Conservation (phyloP, 805 yeast species). For the Naumovozyma dairenensis region DNA sequence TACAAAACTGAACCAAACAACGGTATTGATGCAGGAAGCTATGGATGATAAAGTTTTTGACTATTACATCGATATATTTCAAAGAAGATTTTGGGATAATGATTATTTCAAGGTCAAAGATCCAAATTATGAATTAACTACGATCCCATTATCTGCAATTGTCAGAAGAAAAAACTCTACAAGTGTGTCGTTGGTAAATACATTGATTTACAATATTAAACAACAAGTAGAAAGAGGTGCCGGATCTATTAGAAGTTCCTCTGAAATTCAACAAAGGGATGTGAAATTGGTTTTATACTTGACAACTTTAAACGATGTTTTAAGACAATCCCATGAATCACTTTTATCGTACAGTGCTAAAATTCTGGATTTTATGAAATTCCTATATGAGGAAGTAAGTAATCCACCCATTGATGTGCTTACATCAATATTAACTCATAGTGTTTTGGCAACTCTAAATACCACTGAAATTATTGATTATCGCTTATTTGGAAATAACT, state of each 20-base stretch:
- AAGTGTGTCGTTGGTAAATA: conserved; percentile 19
- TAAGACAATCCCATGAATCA: conserved; percentile 54
- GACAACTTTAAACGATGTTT: conserved; percentile 56
- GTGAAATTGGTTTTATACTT: conserved; percentile 63
- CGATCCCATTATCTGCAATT: conserved; percentile 63
- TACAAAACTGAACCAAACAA: conserved; percentile 34
- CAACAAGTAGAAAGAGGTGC: conserved; percentile 73
- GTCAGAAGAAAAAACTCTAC: conserved; percentile 43
- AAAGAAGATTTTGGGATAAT: conserved; percentile 34
- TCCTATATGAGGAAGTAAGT: conserved; percentile 23
- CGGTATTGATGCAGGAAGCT: conserved; percentile 47
- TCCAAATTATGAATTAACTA: conserved; percentile 55
- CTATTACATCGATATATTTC: conserved; percentile 32
- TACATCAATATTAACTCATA: conserved; percentile 55
- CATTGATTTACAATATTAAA: conserved; percentile 36
- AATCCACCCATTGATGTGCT: conserved; percentile 52
- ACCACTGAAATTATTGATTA: conserved; percentile 49
- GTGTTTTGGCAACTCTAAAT: conserved; percentile 53
- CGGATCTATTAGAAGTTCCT: conserved; percentile 57
- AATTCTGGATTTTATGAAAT: conserved; percentile 31
- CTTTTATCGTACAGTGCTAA: conserved; percentile 38
- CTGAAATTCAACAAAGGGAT: conserved; percentile 68
- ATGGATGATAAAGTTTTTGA: conserved; percentile 47
- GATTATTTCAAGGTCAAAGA: conserved; percentile 50
- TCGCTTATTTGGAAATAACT: conserved; percentile 41